Evolutionary conservation across 106 monocot species (phyloP), one percentile per base, ranked within the genome.

Genomic region (Acanthochlamys bracteata): DNA sequence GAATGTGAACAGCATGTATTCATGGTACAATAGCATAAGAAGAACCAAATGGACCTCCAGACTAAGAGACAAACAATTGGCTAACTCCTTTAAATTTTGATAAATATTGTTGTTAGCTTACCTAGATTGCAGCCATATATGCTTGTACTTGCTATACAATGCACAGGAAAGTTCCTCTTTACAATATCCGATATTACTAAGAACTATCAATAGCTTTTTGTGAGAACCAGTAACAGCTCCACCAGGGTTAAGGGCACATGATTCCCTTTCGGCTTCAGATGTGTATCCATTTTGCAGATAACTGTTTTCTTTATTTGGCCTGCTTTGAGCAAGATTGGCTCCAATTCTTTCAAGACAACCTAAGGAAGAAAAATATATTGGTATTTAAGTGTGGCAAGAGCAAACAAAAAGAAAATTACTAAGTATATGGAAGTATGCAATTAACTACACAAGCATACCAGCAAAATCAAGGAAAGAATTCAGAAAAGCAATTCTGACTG

Each of bases 111-210:
- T 8, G 43, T 24, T 47, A 26, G 27, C 64, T 53, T 85, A 98
- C 96, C 88, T 73, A 41, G 83, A 57, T 39, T 76, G 76, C 59
- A 78, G 60, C 98, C 98, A 98, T 55, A 98, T 80, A 57, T 88
- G 82, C 60, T 79, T 88, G 70, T 88, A 98, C 74, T 88, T 88
- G 64, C 58, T 73, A 57, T 98, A 92, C 61, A 98, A 57, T 25
- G 69, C 79, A 25, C 66, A 64, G 59, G 79, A 88, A 73, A 98
- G 92, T 66, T 98, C 92, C 67, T 88, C 77, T 79, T 98, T 98
- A 75, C 98, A 98, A 79, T 85, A 92, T 21, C 98, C 98, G 69
- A 98, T 89, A 65, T 98, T 98, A 73, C 98, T 98, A 64, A 98
- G 55, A 49, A 92, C 73, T 63, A 98, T 79, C 41, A 98, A 73